Evolutionary conservation across 768 basidiomycete species (phyloP).

Genomic region (Strobilomyces echinocephalus): DNA sequence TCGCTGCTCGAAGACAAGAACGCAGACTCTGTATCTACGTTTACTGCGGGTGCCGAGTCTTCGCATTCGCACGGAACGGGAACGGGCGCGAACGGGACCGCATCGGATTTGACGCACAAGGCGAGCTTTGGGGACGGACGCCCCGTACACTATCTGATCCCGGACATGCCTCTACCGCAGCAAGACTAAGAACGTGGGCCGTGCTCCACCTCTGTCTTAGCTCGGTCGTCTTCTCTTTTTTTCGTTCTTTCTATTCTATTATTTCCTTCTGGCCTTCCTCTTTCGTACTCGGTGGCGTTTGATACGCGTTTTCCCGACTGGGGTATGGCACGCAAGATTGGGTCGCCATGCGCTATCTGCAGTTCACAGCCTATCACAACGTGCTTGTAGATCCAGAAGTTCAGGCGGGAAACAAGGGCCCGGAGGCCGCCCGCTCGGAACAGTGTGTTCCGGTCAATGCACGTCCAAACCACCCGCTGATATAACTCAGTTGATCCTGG

Average conservation of each 20-base stretch:
- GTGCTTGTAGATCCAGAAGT: conserved; percentile 1
- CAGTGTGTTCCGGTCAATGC: not conserved
- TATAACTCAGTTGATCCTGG: conserved; percentile 5
- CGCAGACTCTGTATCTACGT: conserved; percentile 20
- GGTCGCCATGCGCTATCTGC: conserved; percentile 4
- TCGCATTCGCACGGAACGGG: conserved; percentile 27
- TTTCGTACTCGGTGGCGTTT: conserved; percentile 5
- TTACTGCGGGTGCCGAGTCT: conserved; percentile 22
- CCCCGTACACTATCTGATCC: conserved; percentile 54
- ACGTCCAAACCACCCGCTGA: not conserved
- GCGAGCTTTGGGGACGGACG: conserved; percentile 43
- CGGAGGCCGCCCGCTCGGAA: not conserved
- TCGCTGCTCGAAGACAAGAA: conserved; percentile 19
- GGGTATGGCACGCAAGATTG: conserved; percentile 1
- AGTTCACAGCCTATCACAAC: conserved; percentile 1
- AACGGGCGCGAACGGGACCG: conserved; percentile 3
- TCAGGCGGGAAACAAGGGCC: not conserved
- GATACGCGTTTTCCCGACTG: conserved; percentile 1
- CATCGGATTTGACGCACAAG: conserved; percentile 35
- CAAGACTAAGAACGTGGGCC: conserved; percentile 19
- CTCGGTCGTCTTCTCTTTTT: not conserved
- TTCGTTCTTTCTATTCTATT: not conserved
- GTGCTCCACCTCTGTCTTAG: not conserved
- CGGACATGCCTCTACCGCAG: conserved; percentile 46
- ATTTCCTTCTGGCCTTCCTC: not conserved